Evolutionary conservation across 305 asterid genomes (phyloP), one percentile per base, ranked within the genome.

Genomic region (Solanum hybrid): DNA sequence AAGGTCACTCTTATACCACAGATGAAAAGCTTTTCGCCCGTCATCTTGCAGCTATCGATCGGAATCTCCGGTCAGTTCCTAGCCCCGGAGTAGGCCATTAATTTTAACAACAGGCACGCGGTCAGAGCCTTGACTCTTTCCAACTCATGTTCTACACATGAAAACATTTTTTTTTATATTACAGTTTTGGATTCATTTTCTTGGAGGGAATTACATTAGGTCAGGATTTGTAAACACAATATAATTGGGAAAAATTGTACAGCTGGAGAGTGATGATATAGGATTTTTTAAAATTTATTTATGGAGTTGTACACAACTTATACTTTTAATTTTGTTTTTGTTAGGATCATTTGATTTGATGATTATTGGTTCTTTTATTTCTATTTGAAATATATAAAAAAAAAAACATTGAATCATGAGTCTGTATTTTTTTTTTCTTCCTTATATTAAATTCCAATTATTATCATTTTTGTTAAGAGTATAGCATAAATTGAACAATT

Each of bases 11-110:
- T 87, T 79, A 39, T 78, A 83, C 90, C 71, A 76, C 86, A 26
- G 93, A 91, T 61, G 87, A 90, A 26, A 91, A 93, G 92, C 91
- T 92, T 92, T 74, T 94, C 80, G 91, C 92, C 93, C 95, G 95
- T 87, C 97, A 93, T 93, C 95, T 94, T 29, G 92, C 93, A 78
- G 91, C 94, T 89, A 8, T 92, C 14, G 95, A 91, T 40, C 92
- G 97, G 92, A 91, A 90, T 89, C 94, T 94, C 35, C 92, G 92
- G 5, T 94, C 97, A 42, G 95, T 94, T 26, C 97, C 97, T 5
- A 93, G 96, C 89, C 97, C 97, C 34, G 97, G 97, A 6, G 93
- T 90, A 3, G 97, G 96, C 89, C 92, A 95, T 86, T 94, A 94
- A 90, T 2, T 80, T 57, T n/a, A 34, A 42, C 16, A 5, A 9